Base-by-base conservation (phyloP, 2,329 filamentous ascomycete genomes). In the Aspergillus eucalypticola region DNA sequence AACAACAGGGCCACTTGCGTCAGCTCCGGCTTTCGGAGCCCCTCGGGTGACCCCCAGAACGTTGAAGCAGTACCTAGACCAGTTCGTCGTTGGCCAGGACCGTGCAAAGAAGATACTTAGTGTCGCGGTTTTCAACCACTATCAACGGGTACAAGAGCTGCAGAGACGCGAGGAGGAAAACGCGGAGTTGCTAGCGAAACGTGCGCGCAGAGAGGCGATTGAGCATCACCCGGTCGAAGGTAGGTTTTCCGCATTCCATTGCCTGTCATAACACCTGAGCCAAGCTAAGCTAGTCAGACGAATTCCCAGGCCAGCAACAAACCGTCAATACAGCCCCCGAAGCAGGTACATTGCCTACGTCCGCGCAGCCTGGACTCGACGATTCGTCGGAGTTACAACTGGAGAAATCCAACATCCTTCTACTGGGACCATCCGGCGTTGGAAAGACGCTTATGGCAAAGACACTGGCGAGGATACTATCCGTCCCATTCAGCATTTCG, bases 31-130 rank as follows among this genome's bases (percentile, higher is more conserved):
- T 35, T 83, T 85, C 62, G 85, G 85, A 59, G 81, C 81, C 29
- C 83, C 84, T 32, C 81, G 81, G 54, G 79, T 88, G 56, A 89
- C 86, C 8, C 87, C 87, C 7, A 84, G 82, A 66, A 78, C 81
- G 67, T 82, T 99, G 69, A 97, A 98, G 81, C 88, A 91, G 71
- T 90, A 95, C 70, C 87, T 98, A 32, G 95, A 99, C 74, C 90
- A 95, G 72, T 99, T 96, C 74, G 94, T 99, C 1, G 94, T 99
- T 3, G 95, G 94, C 42, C 95, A 99, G 76, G 92, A 97, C 66
- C 87, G 92, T 61, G 92, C 95, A 27, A 82, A 99, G 82, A 96
- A 96, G 76, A 91, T 93, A 13, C 87, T 98, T 64, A 95, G 92
- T 65, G 89, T 94, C 3, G 92, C 94, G 6, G 90, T 99, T 27